Conservation (phyloP, 345 rosid species). For the Brassica rapa region DNA sequence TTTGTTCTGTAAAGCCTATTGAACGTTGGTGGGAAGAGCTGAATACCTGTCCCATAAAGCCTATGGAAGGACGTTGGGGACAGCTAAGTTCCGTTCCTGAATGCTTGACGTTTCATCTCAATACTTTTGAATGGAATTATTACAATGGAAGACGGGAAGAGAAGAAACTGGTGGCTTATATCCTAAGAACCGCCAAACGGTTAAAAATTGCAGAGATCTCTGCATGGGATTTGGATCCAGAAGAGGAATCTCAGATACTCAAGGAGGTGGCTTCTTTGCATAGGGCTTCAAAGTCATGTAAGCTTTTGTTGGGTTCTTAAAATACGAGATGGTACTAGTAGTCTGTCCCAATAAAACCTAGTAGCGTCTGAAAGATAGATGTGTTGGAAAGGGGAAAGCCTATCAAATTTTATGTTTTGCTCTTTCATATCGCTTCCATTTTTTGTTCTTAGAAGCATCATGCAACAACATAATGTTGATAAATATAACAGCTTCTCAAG, state of each 20-base stretch:
- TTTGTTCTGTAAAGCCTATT: not conserved
- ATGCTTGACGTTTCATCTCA: not conserved
- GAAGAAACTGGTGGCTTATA: not conserved
- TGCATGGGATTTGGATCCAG: not conserved
- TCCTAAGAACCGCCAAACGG: not conserved
- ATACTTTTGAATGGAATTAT: not conserved
- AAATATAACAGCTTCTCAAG: not conserved
- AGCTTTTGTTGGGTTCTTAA: not conserved
- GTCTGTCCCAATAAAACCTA: not conserved
- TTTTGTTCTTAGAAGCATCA: not conserved
- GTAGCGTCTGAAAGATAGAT: not conserved
- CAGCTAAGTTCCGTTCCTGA: not conserved
- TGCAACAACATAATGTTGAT: not conserved
- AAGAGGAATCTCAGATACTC: not conserved
- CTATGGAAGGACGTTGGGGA: not conserved
- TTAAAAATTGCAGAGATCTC: not conserved
- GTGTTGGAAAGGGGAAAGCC: not conserved
- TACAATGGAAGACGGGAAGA: not conserved
- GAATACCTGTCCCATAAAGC: not conserved
- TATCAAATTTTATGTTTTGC: not conserved
- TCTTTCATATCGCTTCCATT: not conserved
- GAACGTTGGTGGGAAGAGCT: not conserved
- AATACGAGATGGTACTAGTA: not conserved
- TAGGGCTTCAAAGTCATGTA: not conserved
- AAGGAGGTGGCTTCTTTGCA: not conserved